Base-by-base conservation (phyloP, 306 rosid genomes). In the Macrotyloma uniflorum region DNA sequence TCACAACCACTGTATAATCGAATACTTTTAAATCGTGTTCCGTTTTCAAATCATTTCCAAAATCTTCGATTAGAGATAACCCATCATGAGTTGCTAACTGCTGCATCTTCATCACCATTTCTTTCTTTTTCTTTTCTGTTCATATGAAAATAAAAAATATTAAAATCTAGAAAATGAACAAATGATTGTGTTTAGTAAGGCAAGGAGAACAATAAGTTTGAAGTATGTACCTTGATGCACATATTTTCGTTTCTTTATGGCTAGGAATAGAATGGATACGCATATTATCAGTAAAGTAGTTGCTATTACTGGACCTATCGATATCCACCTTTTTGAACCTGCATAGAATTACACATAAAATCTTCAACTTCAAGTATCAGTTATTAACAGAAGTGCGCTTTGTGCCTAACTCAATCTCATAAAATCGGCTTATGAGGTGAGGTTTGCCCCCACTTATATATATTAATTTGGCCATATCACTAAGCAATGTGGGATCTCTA, bases 261-360 rank as follows among this genome's bases (percentile, higher is more conserved):
- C 18, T 2, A 62, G 3, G 14, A 51, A 62, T 5, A 79, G 1
- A 42, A 77, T 9, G 22, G 43, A 8, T 4, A 33, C 8, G 13
- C 15, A 24, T 0, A 24, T 24, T 15, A 80, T 28, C 8, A 80
- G 63, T 6, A 75, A 4, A 65, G 75, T 33, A 12, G n/a, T 10
- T 0, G 33, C 18, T 2, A 53, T 35, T 8, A n/a, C 8, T 5
- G 20, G 13, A 51, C 66, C 33, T 22, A 42, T 38, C 76, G 74
- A 63, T 32, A 72, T 80, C 79, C 57, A 57, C 19, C 43, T 40
- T 26, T 36, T 74, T 24, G 11, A 11, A 15, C 42, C 78, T 74
- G 54, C 78, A 74, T n/a, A n/a, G n/a, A n/a, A n/a, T n/a, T n/a
- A n/a, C n/a, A n/a, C n/a, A n/a, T 18, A 32, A 50, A 50, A 3